A percentile compares a stretch with the other conserved stretches of the same genome.
Conservation (phyloP, 192 early-diverging fungal genomes). For the Coemansia sp. region DNA sequence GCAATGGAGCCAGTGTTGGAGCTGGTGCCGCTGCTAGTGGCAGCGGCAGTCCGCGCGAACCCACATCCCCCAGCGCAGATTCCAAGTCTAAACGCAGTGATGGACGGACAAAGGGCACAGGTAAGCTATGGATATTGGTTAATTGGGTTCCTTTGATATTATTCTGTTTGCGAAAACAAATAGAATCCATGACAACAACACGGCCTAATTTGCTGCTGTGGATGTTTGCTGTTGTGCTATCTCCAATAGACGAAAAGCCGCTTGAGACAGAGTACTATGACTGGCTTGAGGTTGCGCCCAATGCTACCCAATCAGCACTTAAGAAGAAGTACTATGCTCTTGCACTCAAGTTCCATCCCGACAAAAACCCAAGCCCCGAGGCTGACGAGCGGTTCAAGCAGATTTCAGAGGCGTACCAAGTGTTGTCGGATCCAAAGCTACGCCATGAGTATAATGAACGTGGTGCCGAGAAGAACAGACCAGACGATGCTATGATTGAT, state of each 20-base stretch:
- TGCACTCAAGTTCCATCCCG: conserved; percentile 60
- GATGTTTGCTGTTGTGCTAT: background rate
- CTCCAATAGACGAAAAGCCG: conserved; percentile 64
- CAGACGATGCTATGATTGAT: conserved; percentile 74
- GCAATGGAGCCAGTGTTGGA: background rate
- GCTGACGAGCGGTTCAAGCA: conserved; percentile 79
- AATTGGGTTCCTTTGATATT: background rate
- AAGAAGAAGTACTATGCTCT: conserved; percentile 85
- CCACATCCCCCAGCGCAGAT: conserved; percentile 7
- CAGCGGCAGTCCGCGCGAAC: conserved; percentile 1
- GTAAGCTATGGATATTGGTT: conserved; percentile 5
- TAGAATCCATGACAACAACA: background rate
- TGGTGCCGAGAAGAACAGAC: conserved; percentile 63
- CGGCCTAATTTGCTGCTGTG: background rate
- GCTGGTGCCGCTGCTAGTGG: background rate
- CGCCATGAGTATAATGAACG: conserved; percentile 86
- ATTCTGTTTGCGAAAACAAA: background rate
- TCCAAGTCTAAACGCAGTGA: conserved; percentile 33
- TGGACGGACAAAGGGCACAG: conserved; percentile 46
- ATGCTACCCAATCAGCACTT: conserved; percentile 63
- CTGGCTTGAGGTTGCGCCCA: background rate
- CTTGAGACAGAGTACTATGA: conserved; percentile 89
- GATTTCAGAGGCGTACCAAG: conserved; percentile 96
- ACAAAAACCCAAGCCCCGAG: conserved; percentile 58
- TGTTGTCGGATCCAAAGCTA: conserved; percentile 87